These are phyloP conservation scores for Podospora fimiseda DNA, from an alignment of 495 filamentous ascomycete genomes.

Conservation along the genomic window DNA sequence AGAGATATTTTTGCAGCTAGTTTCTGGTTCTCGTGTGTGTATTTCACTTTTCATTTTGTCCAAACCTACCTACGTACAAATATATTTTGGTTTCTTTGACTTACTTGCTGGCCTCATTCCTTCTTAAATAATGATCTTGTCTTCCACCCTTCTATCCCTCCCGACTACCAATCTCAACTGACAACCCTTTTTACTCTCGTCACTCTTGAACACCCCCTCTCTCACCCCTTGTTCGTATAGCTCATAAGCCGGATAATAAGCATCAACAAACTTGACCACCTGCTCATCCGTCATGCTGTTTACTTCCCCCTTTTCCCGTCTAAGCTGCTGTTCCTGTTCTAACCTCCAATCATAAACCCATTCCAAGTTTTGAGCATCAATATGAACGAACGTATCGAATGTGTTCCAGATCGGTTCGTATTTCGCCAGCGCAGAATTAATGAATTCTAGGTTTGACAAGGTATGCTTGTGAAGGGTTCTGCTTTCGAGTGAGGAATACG, in stretches of 20 bases:
- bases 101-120: not conserved
- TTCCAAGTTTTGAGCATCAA: conserved; percentile 69
- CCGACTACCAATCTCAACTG: conserved; percentile 71
- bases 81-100: conserved; percentile 6
- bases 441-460: conserved; percentile 60
- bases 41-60: not conserved
- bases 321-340: conserved; percentile 70
- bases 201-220: conserved; percentile 51
- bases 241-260: conserved; percentile 59
- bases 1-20: no score
- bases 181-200: conserved; percentile 33
- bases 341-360: conserved; percentile 86
- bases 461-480: conserved; percentile 49
- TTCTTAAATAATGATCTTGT: conserved; percentile 48
- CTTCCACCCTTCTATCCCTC: conserved; percentile 55
- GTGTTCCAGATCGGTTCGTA: conserved; percentile 71
- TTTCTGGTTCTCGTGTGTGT: no score
- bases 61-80: not conserved
- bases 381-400: conserved; percentile 79
- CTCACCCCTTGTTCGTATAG: conserved; percentile 66
- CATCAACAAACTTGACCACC: conserved; percentile 49
- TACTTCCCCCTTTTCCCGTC: conserved; percentile 40
- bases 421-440: conserved; percentile 60
- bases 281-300: conserved; percentile 66
- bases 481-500: conserved; percentile 45